Base-by-base conservation (phyloP, 768 basidiomycete genomes). In the Mycena olivaceomarginata region DNA sequence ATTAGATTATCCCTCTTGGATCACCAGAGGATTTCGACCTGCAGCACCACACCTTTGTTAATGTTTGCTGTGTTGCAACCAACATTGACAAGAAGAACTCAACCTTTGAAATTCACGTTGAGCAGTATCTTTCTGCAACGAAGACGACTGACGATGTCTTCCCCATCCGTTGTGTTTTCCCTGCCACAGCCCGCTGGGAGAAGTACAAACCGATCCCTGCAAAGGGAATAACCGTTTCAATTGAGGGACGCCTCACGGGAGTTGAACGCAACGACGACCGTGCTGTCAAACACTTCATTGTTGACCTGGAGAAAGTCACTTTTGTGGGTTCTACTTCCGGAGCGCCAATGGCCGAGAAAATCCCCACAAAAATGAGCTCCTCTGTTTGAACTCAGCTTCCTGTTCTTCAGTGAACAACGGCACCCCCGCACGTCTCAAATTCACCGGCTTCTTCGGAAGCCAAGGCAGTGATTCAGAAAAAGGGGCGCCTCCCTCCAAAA, bases 181-280 rank as follows among this genome's bases (percentile, higher is more conserved):
- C 72, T 41, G 56, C 31, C 41, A 73, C 41, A 16, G 1, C 5
- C 10, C 22, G 65, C 53, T 73, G 51, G 53, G 31, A 66, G 56
- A 73, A 67, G 25, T 72, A 65, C 56, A 73, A 67, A 45, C 64
- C 65, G 0, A 20, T 73, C 8, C 72, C 72, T 5, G 22, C 9
- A 5, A 67, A 73, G 25, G 65, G 64, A 18, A 73, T 67, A 51
- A 41, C 46, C n/a, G 76, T 73, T 16, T 41, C 22, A 3, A 22
- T 77, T 18, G 71, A 72, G 48, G 75, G 76, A 2, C 37, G 60
- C 25, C 25, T 59, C 0, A 69, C 62, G 15, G 70, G 70, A 10
- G 15, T 77, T 10, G 59, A 67, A 18, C 76, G 65, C 10, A 67
- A 72, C 13, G 76, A 64, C 5, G 76, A 77, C 66, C 56, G 64